A percentile compares a stretch with the other conserved stretches of the same genome.
phyloP scores from a whole-genome alignment of 1,139 yeast genomes.

The Wickerhamomyces sp. region DNA sequence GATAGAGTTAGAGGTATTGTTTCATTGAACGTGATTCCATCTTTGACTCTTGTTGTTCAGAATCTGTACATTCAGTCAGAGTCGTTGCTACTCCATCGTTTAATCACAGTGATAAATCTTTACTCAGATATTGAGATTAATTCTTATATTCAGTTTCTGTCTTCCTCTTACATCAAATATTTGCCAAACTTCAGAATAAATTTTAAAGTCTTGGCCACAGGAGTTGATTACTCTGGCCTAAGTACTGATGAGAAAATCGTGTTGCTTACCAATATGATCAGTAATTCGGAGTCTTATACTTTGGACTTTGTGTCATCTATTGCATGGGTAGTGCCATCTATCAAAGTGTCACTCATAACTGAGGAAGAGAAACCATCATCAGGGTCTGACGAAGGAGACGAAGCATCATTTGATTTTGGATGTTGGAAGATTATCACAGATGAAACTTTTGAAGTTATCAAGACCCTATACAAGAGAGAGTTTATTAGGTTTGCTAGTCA shows the following conservation, averaged over 20 bases:
- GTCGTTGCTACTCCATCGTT: neutral
- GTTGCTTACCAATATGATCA: conserved; percentile 8
- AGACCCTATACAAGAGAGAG: conserved; percentile 20
- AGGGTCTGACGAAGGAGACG: conserved; percentile 1
- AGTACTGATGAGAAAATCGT: conserved; percentile 6
- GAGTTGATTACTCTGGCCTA: neutral
- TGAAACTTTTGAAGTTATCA: conserved; percentile 8
- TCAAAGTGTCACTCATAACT: conserved; percentile 14
- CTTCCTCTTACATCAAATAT: conserved; percentile 5
- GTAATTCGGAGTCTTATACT: neutral
- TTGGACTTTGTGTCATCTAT: conserved; percentile 6
- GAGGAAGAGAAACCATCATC: conserved; percentile 4
- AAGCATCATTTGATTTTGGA: neutral
- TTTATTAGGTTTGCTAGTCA: conserved; percentile 16
- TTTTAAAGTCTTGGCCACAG: neutral
- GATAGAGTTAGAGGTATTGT: neutral
- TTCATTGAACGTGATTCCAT: neutral
- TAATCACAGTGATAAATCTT: neutral
- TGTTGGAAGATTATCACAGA: conserved; percentile 11
- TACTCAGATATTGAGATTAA: neutral
- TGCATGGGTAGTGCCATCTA: conserved; percentile 11
- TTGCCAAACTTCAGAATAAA: conserved; percentile 6
- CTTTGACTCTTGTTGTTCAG: neutral
- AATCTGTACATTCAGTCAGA: neutral
- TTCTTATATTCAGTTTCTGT: neutral